Evolutionary conservation across 495 filamentous ascomycete species (phyloP), one percentile per base, ranked within the genome.

Genomic region (Penicillium coffeae): DNA sequence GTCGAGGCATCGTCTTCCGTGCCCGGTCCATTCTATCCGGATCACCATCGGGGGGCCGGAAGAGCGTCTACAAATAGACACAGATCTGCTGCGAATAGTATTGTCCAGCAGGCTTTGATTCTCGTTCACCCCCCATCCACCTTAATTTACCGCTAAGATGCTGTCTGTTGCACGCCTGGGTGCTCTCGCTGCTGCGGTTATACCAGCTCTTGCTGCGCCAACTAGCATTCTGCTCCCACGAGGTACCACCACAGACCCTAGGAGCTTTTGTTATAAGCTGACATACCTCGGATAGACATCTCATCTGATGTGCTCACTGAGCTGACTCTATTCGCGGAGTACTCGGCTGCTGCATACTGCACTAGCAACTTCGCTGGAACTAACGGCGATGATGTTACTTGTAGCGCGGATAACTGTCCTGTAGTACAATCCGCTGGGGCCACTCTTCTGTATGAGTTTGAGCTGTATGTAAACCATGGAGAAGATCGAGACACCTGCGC

Each of bases 261-360:
- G 10, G 27, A 13, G 4, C 12, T n/a, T n/a, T 10, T 10, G 18
- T 13, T 35, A n/a, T 42, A 36, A 2, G n/a, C 19, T 37, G 8
- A 43, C n/a, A 5, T 18, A 10, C 22, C 13, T 0, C 14, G 10
- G 1, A 16, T 33, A 70, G 69, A 62, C 48, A 63, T 73, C 40
- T 64, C 67, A 2, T 33, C 58, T 8, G 42, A 49, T 20, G 54
- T 58, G 19, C 38, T 68, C 8, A 39, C 60, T 18, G 69, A 77
- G 34, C 67, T 92, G 38, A 65, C 73, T 3, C 69, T 89, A 51
- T 87, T 77, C 59, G 77, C 83, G 13, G 80, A 92, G 58, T 92
- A 84, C 62, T 71, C 87, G 1, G 84, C 74, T 0, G 84, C 87
- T 0, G 69, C 82, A 4, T 89, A 88, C 63, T 93, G 88, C 63